phyloP scores from a whole-genome alignment of 2,329 filamentous ascomycete genomes.

The Scedosporium boydii region DNA sequence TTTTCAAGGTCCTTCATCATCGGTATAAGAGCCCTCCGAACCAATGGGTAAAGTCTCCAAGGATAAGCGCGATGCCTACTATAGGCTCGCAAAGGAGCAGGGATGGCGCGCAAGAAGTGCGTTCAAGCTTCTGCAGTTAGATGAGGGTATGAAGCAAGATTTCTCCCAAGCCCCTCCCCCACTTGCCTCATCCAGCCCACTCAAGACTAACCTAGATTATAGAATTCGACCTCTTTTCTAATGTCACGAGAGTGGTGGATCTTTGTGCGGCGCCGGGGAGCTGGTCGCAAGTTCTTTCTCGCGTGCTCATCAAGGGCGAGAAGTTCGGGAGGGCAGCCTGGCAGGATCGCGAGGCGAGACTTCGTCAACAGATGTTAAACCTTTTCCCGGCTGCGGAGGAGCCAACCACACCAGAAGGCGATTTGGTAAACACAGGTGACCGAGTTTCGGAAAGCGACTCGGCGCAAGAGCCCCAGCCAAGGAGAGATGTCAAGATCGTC shows the following conservation, averaged over 20 bases:
- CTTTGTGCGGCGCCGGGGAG: constrained; percentile 91
- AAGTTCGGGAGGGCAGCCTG: constrained; percentile 78
- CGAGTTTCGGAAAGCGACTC: not conserved
- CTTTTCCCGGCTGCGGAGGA: constrained; percentile 25
- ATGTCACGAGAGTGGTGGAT: constrained; percentile 88
- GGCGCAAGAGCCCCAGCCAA: constrained; percentile 6
- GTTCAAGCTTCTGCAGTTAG: constrained; percentile 93
- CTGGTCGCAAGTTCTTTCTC: constrained; percentile 94
- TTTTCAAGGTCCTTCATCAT: not conserved
- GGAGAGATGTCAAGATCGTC: constrained; percentile 82
- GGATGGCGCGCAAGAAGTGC: constrained; percentile 95
- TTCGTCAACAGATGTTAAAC: constrained; percentile 51
- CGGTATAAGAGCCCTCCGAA: not conserved
- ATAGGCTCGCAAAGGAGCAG: constrained; percentile 95
- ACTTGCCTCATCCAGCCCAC: constrained; percentile 3
- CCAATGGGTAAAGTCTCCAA: constrained; percentile 94
- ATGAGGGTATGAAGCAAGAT: constrained; percentile 48
- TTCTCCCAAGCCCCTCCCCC: constrained; percentile 6
- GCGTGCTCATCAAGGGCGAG: constrained; percentile 88
- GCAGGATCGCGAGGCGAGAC: constrained; percentile 69
- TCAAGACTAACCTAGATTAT: constrained; percentile 13
- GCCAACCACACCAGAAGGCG: not conserved
- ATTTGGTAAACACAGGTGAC: constrained; percentile 6
- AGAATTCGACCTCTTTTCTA: constrained; percentile 90
- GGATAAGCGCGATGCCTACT: constrained; percentile 97